Percentiles rank a stretch among this genome's conserved stretches.
Conservation (phyloP, 2,329 filamentous ascomycete species). For the Colletotrichum limetticola region DNA sequence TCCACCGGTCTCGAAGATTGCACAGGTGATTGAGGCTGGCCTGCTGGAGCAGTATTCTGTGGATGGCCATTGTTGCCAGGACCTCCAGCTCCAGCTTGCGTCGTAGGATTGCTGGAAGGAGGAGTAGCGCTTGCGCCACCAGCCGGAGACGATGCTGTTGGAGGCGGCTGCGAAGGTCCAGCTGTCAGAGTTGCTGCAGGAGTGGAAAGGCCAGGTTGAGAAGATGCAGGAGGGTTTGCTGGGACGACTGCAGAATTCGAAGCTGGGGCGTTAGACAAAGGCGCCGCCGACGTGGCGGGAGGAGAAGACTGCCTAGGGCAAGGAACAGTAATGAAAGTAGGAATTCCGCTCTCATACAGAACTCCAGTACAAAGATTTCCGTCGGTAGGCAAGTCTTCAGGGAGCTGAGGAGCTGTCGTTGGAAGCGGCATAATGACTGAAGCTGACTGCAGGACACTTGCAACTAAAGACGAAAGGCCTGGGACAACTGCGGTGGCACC, state of each 20-base stretch:
- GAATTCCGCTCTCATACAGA: constrained; percentile 3
- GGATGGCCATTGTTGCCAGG: not conserved
- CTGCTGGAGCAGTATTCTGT: not conserved
- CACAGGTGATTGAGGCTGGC: not conserved
- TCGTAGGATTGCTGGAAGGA: not conserved
- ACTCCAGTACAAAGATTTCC: constrained; percentile 8
- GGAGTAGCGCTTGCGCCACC: not conserved
- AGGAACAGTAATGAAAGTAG: constrained; percentile 7
- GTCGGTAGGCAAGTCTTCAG: not conserved
- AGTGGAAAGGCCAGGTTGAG: not conserved
- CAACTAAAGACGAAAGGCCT: not conserved
- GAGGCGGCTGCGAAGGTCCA: not conserved
- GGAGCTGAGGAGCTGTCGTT: constrained; percentile 12
- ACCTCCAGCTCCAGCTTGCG: not conserved
- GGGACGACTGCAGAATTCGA: not conserved
- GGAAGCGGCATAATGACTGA: not conserved
- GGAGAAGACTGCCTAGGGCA: not conserved
- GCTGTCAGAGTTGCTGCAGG: not conserved
- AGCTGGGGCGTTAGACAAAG: not conserved
- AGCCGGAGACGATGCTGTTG: not conserved
- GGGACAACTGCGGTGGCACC: not conserved
- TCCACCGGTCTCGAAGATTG: not conserved
- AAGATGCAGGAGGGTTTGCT: not conserved
- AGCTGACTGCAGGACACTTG: not conserved
- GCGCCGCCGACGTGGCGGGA: not conserved